Conservation (phyloP, 1,139 yeast species). For the Taiozyma sp. region DNA sequence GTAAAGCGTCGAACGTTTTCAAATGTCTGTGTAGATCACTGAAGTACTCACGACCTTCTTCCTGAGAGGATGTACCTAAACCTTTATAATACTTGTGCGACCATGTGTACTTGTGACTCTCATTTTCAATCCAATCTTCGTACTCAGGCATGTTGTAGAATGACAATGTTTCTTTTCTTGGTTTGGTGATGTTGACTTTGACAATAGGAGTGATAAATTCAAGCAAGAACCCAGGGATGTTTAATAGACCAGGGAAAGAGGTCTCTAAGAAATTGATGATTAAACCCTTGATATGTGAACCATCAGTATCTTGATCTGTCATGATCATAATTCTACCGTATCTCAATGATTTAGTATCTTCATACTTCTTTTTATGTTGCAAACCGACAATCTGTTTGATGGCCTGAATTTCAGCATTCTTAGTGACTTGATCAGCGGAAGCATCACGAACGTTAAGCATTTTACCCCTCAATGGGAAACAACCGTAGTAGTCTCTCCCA, state of each 20-base stretch:
- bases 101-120: slow-evolving; percentile 77
- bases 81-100: slow-evolving; percentile 96
- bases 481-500: slow-evolving; percentile 94
- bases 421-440: slow-evolving; percentile 85
- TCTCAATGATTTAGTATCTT: slow-evolving; percentile 68
- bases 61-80: slow-evolving; percentile 84
- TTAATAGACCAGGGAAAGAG: slow-evolving; percentile 89
- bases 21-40: slow-evolving; percentile 81
- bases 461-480: slow-evolving; percentile 94
- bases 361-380: slow-evolving; percentile 86
- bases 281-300: slow-evolving; percentile 96
- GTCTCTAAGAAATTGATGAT: slow-evolving; percentile 90
- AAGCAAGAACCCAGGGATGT: slow-evolving; percentile 85
- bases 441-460: slow-evolving; percentile 95
- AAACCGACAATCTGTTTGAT: slow-evolving; percentile 93
- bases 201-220: slow-evolving; percentile 98
- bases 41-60: slow-evolving; percentile 88
- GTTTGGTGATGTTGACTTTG: slow-evolving; percentile 74
- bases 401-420: slow-evolving; percentile 92
- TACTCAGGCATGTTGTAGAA: slow-evolving; percentile 97
- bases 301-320: slow-evolving; percentile 99
- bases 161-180: slow-evolving; percentile 59
- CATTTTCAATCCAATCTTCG: slow-evolving; percentile 87
- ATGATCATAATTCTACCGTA: slow-evolving; percentile 98
- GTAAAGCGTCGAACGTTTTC: slow-evolving; percentile 79